phyloP scores from a whole-genome alignment of 495 filamentous ascomycete species.

The Hyaloscypha bicolor region DNA sequence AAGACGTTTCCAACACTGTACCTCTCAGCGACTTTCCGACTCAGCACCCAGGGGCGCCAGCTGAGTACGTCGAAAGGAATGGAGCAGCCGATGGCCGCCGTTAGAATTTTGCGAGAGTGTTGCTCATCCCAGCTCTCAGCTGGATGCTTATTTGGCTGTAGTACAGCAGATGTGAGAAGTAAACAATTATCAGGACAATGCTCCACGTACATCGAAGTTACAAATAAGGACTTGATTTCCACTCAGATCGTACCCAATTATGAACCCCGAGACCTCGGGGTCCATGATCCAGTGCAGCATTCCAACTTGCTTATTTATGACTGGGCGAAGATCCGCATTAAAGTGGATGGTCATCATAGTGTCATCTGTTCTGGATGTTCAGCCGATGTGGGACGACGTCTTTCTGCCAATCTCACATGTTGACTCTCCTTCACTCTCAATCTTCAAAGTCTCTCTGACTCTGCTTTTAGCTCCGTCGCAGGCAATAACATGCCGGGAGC shows the following conservation, averaged over 20 bases:
- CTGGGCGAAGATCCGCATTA: conserved; percentile 41
- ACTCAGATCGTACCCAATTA: conserved; percentile 44
- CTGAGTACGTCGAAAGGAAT: conserved; percentile 42
- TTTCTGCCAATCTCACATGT: conserved; percentile 28
- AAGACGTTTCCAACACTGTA: conserved; percentile 40
- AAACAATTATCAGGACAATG: background rate
- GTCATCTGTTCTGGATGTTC: conserved; percentile 33
- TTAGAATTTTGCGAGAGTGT: conserved; percentile 38
- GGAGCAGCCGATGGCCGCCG: conserved; percentile 39
- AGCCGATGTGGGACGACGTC: background rate
- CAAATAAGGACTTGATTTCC: conserved; percentile 45
- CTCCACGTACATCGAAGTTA: conserved; percentile 41
- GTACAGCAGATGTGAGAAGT: background rate
- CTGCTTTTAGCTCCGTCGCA: conserved; percentile 42
- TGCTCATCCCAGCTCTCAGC: conserved; percentile 40
- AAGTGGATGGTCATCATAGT: conserved; percentile 53
- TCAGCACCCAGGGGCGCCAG: conserved; percentile 44
- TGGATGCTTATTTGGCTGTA: conserved; percentile 37
- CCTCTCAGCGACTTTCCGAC: conserved; percentile 40
- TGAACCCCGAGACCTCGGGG: conserved; percentile 42
- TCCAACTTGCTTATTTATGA: conserved; percentile 41
- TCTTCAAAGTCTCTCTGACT: conserved; percentile 37
- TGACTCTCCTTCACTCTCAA: conserved; percentile 44
- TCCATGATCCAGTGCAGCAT: conserved; percentile 51
- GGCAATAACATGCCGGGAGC: conserved; percentile 33